phyloP scores from a whole-genome alignment of 345 rosid species.

The Populus tremula region DNA sequence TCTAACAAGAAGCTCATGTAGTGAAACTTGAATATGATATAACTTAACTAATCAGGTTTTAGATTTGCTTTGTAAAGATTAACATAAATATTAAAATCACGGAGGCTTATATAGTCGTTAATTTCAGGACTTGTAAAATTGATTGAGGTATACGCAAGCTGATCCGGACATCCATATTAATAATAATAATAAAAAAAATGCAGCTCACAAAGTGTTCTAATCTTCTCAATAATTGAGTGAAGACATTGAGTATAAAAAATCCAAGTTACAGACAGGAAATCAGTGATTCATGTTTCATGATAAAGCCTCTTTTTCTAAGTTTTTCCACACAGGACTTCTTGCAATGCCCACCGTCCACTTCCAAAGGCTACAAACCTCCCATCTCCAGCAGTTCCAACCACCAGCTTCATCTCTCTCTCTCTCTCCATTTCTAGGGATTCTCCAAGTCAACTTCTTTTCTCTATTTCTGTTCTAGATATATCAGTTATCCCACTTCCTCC shows the following conservation, averaged over 20 bases:
- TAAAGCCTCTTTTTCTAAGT: conserved; percentile 1
- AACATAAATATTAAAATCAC: rapidly evolving
- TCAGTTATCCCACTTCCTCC: not conserved
- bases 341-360: conserved; percentile 31
- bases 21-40: too few species aligned
- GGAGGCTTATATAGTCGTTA: too few species aligned
- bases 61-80: too few species aligned
- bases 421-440: conserved; percentile 20
- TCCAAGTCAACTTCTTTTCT: conserved; percentile 31
- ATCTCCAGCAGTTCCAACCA: conserved; percentile 24
- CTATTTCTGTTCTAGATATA: conserved; percentile 35
- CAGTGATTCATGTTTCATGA: conserved; percentile 13
- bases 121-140: rapidly evolving
- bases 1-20: not conserved
- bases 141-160: rapidly evolving
- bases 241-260: not conserved
- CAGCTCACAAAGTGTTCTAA: not conserved
- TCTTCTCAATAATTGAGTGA: not conserved
- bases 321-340: not conserved
- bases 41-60: too few species aligned
- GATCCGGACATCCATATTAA: too few species aligned
- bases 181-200: too few species aligned
- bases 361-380: not conserved
- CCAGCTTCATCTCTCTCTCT: not conserved
- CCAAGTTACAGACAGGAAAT: not conserved